Percentiles rank a stretch among this genome's conserved stretches.
Evolutionary conservation across 495 filamentous ascomycete species (phyloP).

Genomic region (Paragyromitra xinjiangensis): DNA sequence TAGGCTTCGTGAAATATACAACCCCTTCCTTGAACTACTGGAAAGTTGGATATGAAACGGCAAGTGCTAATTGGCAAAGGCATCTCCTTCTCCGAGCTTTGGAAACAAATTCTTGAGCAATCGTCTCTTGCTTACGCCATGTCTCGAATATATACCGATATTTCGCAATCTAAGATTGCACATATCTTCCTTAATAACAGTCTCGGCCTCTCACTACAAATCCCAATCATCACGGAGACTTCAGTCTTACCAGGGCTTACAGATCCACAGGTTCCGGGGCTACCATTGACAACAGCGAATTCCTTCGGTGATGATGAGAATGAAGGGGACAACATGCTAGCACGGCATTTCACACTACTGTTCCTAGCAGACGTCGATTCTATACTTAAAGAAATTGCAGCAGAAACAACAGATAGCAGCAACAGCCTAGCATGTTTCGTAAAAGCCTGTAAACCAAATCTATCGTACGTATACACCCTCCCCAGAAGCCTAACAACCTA

Average conservation of each 20-base stretch:
- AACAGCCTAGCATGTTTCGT: conserved; percentile 83
- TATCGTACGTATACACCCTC: conserved; percentile 65
- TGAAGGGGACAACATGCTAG: conserved; percentile 67
- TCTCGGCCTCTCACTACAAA: conserved; percentile 81
- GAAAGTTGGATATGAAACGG: not conserved
- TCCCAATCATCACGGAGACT: conserved; percentile 80
- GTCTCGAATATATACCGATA: conserved; percentile 77
- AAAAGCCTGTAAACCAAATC: conserved; percentile 79
- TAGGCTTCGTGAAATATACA: conserved; percentile 1
- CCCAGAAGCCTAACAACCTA: not conserved
- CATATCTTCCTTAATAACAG: conserved; percentile 68
- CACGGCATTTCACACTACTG: conserved; percentile 85
- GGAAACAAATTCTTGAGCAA: conserved; percentile 73
- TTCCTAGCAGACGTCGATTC: conserved; percentile 83
- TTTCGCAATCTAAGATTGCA: conserved; percentile 84
- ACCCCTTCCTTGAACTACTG: not conserved
- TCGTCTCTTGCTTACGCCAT: conserved; percentile 88
- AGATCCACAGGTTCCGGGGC: conserved; percentile 72
- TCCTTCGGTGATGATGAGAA: conserved; percentile 70
- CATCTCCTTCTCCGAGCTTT: conserved; percentile 59
- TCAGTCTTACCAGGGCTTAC: conserved; percentile 73
- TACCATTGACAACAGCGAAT: conserved; percentile 80
- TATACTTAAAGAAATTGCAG: conserved; percentile 83
- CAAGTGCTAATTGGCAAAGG: conserved; percentile 9
- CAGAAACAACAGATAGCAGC: conserved; percentile 74